phyloP scores from a whole-genome alignment of 805 yeast species.

The Lipomyces lipofer region DNA sequence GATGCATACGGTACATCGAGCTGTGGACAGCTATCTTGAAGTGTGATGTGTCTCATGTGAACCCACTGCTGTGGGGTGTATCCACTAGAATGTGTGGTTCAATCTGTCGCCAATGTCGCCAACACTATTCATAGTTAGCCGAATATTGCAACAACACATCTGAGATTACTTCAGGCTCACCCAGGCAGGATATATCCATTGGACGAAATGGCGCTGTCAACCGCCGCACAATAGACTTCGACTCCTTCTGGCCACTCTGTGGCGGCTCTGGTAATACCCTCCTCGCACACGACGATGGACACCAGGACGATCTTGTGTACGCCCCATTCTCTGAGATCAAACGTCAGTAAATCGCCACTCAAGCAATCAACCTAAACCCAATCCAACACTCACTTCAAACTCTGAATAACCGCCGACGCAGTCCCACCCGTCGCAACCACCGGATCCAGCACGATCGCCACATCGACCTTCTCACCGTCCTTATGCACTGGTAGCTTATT shows the following conservation, averaged over 20 bases:
- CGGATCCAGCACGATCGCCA: constrained; percentile 40
- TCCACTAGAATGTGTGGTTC: constrained; percentile 13
- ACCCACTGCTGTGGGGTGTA: not conserved
- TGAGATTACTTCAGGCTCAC: too few species aligned
- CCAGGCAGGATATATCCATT: constrained; percentile 40
- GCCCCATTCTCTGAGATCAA: constrained; percentile 36
- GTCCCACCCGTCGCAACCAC: constrained; percentile 43
- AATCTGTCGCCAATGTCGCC: constrained; percentile 42
- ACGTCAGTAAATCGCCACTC: not conserved
- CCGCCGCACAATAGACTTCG: constrained; percentile 36
- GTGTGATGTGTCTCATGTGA: too few species aligned
- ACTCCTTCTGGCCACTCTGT: constrained; percentile 32
- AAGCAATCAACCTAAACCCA: too few species aligned
- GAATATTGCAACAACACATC: too few species aligned
- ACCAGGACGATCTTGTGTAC: constrained; percentile 36
- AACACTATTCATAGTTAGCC: constrained; percentile 15
- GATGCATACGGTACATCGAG: not conserved
- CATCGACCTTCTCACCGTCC: constrained; percentile 22
- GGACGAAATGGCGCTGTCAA: constrained; percentile 34
- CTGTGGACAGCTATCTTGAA: too few species aligned
- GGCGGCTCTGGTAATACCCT: constrained; percentile 33
- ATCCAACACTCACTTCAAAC: constrained; percentile 30
- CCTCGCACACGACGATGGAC: constrained; percentile 34
- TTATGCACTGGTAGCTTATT: constrained; percentile 37
- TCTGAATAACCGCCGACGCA: constrained; percentile 38